These are phyloP conservation scores for Solanum sitiens DNA, from an alignment of 257 asterid species.

Conservation along the genomic window DNA sequence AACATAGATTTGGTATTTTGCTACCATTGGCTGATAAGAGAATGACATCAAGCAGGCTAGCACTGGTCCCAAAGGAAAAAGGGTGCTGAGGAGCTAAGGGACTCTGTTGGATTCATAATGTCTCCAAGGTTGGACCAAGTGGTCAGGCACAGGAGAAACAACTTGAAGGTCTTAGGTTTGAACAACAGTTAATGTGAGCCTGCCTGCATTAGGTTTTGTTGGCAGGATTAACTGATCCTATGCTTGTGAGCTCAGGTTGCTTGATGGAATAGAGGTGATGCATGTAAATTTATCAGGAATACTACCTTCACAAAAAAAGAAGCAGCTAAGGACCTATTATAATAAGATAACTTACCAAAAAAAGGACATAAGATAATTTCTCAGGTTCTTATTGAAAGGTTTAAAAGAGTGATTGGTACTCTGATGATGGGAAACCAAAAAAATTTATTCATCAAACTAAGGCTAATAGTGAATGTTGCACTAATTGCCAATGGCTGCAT, in stretches of 20 bases:
- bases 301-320: not conserved
- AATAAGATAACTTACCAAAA: not conserved
- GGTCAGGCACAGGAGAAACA: not conserved
- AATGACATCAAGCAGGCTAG: not conserved
- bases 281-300: not conserved
- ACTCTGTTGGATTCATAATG: not conserved
- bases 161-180: not conserved
- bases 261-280: not conserved
- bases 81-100: not conserved
- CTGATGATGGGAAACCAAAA: not conserved
- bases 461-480: not conserved
- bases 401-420: not conserved
- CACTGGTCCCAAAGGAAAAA: not conserved
- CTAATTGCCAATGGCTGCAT: not conserved
- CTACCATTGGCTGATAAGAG: not conserved
- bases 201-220: not conserved
- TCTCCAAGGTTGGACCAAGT: not conserved
- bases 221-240: not conserved
- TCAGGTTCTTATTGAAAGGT: not conserved
- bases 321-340: not conserved
- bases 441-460: not conserved
- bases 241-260: not conserved
- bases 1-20: not conserved
- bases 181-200: not conserved
- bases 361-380: not conserved